Percentiles rank a stretch among this genome's conserved stretches.
Conservation (phyloP, 1,139 yeast species). For the Zygoascus hellenicus region DNA sequence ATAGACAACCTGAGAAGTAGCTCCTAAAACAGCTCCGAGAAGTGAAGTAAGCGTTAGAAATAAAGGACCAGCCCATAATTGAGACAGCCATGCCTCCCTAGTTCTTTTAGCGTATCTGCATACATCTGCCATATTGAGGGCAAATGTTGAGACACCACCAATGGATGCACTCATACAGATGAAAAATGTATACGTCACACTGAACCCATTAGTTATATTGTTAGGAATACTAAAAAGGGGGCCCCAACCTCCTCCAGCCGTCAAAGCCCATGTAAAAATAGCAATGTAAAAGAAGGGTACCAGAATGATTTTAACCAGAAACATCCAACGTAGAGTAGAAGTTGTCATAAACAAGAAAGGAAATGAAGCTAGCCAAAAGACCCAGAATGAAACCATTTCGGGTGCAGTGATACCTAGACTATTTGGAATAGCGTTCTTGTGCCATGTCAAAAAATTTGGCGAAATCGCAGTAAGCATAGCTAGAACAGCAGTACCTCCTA, state of each 20-base stretch:
- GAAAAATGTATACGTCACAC: slow-evolving; percentile 30
- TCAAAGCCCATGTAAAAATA: slow-evolving; percentile 33
- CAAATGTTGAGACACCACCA: slow-evolving; percentile 33
- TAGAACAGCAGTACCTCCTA: slow-evolving; percentile 14
- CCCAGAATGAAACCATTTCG: slow-evolving; percentile 31
- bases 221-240: slow-evolving; percentile 29
- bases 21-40: slow-evolving; percentile 34
- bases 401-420: slow-evolving; percentile 35
- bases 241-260: slow-evolving; percentile 33
- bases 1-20: slow-evolving; percentile 33
- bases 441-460: slow-evolving; percentile 32
- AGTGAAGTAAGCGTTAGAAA: slow-evolving; percentile 33
- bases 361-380: slow-evolving; percentile 31
- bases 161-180: slow-evolving; percentile 30
- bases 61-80: slow-evolving; percentile 22
- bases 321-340: slow-evolving; percentile 32
- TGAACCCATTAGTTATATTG: slow-evolving; percentile 27
- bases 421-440: slow-evolving; percentile 32
- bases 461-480: slow-evolving; percentile 33
- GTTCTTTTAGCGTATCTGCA: slow-evolving; percentile 31
- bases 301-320: slow-evolving; percentile 29
- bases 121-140: slow-evolving; percentile 34
- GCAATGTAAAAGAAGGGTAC: slow-evolving; percentile 33
- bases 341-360: slow-evolving; percentile 34
- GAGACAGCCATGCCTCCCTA: slow-evolving; percentile 31